Evolutionary conservation across 176 grass and related monocot genomes (phyloP).

Genomic region (Hyparrhenia diplandra): DNA sequence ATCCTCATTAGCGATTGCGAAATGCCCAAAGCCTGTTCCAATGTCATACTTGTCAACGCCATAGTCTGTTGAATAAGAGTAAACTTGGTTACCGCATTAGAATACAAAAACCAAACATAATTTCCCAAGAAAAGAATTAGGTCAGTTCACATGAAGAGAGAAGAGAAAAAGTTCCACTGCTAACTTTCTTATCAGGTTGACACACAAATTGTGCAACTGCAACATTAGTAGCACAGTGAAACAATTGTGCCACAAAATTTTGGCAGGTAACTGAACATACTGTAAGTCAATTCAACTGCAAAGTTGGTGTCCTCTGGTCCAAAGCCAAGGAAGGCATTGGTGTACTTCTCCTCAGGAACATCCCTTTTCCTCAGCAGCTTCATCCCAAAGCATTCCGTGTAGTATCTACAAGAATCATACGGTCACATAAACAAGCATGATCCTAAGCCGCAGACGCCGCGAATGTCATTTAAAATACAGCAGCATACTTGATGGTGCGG

Average conservation of each 20-base stretch:
- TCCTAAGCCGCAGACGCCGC: not conserved
- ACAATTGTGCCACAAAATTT: not conserved
- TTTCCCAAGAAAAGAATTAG: not conserved
- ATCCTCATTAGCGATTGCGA: slow-evolving; percentile 90
- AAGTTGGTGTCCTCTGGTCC: slow-evolving; percentile 36
- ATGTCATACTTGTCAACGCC: slow-evolving; percentile 96
- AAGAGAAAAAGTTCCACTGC: not conserved
- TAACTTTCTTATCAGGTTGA: not conserved
- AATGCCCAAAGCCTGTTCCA: slow-evolving; percentile 94
- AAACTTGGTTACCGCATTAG: slow-evolving; percentile 4
- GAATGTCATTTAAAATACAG: not conserved
- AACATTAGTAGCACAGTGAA: not conserved
- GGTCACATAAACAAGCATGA: slow-evolving; percentile 8
- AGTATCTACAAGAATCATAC: slow-evolving; percentile 56
- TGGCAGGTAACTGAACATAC: slow-evolving; percentile 33
- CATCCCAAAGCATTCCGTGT: slow-evolving; percentile 94
- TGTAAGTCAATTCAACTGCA: too few species aligned
- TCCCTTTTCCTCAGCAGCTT: slow-evolving; percentile 87
- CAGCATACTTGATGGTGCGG: slow-evolving; percentile 67
- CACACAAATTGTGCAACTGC: not conserved
- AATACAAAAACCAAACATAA: not conserved
- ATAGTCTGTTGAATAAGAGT: slow-evolving; percentile 57
- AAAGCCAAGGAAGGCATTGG: slow-evolving; percentile 93
- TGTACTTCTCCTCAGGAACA: slow-evolving; percentile 91
- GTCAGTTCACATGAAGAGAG: not conserved